Conservation (phyloP, 805 yeast species). For the Hanseniaspora meyeri region DNA sequence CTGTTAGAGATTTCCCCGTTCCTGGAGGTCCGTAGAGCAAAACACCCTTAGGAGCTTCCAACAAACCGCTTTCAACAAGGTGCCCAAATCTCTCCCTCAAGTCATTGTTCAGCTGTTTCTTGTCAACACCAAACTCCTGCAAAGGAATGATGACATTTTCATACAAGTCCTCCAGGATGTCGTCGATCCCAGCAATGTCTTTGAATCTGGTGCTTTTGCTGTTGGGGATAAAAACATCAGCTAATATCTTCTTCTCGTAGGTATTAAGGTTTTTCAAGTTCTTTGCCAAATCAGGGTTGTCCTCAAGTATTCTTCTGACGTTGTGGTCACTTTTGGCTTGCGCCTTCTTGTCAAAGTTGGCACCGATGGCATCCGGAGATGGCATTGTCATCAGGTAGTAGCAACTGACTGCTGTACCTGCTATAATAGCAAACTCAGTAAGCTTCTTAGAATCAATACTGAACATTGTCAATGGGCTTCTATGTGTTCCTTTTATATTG, state of each 20-base stretch:
- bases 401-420: slow-evolving; percentile 58
- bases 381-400: slow-evolving; percentile 44
- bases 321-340: slow-evolving; percentile 47
- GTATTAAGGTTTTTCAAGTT: slow-evolving; percentile 38
- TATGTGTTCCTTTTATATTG: not conserved
- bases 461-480: not conserved
- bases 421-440: slow-evolving; percentile 38
- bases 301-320: slow-evolving; percentile 46
- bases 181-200: slow-evolving; percentile 83
- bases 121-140: slow-evolving; percentile 6
- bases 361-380: slow-evolving; percentile 34
- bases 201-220: slow-evolving; percentile 64
- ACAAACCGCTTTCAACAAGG: slow-evolving; percentile 60
- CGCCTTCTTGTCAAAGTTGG: slow-evolving; percentile 42
- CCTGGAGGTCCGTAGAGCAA: slow-evolving; percentile 92
- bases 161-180: slow-evolving; percentile 67
- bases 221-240: slow-evolving; percentile 69
- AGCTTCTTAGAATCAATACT: slow-evolving; percentile 29
- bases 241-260: slow-evolving; percentile 68
- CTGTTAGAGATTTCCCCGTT: slow-evolving; percentile 94
- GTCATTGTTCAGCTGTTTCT: slow-evolving; percentile 11
- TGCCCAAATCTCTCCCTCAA: slow-evolving; percentile 37
- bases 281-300: slow-evolving; percentile 44
- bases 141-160: slow-evolving; percentile 85
- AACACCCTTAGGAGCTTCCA: slow-evolving; percentile 92